A percentile compares a stretch with the other conserved stretches of the same genome.
Conservation (phyloP, 345 rosid genomes). For the Hypericum perforatum region DNA sequence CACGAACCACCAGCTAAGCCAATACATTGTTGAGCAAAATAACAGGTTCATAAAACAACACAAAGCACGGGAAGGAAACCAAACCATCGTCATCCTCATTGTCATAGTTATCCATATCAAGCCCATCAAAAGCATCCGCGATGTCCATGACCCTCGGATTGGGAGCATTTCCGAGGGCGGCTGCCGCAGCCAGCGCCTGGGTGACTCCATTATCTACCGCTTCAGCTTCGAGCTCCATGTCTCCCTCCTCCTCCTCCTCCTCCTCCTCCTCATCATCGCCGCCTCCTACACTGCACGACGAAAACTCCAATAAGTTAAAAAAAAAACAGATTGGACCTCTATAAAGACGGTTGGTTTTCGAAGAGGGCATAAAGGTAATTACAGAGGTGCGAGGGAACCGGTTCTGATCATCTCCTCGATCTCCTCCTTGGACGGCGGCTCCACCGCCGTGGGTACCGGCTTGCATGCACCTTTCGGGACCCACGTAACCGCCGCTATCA, state of each 20-base stretch:
- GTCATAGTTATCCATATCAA: slow-evolving; percentile 82
- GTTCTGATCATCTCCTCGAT: slow-evolving; percentile 61
- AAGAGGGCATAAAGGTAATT: not conserved
- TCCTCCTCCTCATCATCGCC: slow-evolving; percentile 42
- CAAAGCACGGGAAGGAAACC: not conserved
- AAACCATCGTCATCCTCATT: slow-evolving; percentile 73
- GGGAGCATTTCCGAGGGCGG: slow-evolving; percentile 50
- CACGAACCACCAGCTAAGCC: not conserved
- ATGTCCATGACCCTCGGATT: slow-evolving; percentile 45
- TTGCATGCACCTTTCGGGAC: slow-evolving; percentile 74
- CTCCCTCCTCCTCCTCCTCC: slow-evolving; percentile 30
- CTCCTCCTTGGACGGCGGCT: slow-evolving; percentile 72
- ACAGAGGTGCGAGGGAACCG: slow-evolving; percentile 45
- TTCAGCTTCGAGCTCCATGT: slow-evolving; percentile 29
- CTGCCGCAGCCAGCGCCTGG: slow-evolving; percentile 63
- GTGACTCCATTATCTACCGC: slow-evolving; percentile 28
- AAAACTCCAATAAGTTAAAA: not conserved
- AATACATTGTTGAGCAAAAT: not conserved
- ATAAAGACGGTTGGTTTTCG: not conserved
- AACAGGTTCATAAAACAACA: slow-evolving; percentile 2
- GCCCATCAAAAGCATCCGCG: slow-evolving; percentile 58
- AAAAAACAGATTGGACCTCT: not conserved
- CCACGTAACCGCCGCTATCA: slow-evolving; percentile 86
- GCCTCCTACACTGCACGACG: slow-evolving; percentile 33
- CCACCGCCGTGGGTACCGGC: slow-evolving; percentile 53